A percentile compares a stretch with the other conserved stretches of the same genome.
These are phyloP conservation scores for Epichloe typhina DNA, from an alignment of 2,329 filamentous ascomycete genomes.

Conservation along the genomic window DNA sequence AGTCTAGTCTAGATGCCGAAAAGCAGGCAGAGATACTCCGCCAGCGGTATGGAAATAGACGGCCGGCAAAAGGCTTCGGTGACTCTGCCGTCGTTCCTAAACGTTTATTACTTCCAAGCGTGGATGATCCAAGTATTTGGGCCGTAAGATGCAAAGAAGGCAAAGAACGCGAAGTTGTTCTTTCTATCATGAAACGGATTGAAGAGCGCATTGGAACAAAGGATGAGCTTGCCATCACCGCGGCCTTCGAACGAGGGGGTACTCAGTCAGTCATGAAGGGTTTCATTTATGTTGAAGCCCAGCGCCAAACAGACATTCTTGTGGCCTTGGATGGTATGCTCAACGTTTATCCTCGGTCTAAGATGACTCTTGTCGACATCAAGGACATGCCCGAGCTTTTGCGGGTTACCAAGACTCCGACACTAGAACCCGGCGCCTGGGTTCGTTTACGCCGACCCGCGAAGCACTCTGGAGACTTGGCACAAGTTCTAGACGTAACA, in stretches of 20 bases:
- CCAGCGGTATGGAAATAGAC: constrained; percentile 75
- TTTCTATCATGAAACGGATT: constrained; percentile 76
- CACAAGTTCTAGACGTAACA: constrained; percentile 83
- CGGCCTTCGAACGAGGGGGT: constrained; percentile 79
- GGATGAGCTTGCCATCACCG: constrained; percentile 71
- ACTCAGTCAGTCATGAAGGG: constrained; percentile 75
- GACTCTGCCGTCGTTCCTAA: constrained; percentile 73
- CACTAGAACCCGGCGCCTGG: constrained; percentile 77
- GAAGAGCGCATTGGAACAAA: constrained; percentile 68
- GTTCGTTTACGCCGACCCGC: constrained; percentile 71
- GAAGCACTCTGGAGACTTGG: constrained; percentile 80
- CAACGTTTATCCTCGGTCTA: constrained; percentile 79
- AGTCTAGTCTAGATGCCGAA: constrained; percentile 82
- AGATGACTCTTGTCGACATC: constrained; percentile 80
- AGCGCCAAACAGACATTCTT: constrained; percentile 74
- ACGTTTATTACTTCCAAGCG: constrained; percentile 75
- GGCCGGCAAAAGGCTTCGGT: constrained; percentile 47
- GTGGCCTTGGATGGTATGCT: constrained; percentile 71
- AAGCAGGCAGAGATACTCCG: constrained; percentile 79
- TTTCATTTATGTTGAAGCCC: constrained; percentile 89
- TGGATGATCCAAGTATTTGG: constrained; percentile 94
- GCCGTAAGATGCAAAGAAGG: constrained; percentile 85
- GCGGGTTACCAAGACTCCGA: constrained; percentile 73
- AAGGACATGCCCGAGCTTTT: constrained; percentile 98
- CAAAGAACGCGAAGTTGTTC: constrained; percentile 86